Base-by-base conservation (phyloP, 1,284 basidiomycete species). In the Cryptococcus sp. region DNA sequence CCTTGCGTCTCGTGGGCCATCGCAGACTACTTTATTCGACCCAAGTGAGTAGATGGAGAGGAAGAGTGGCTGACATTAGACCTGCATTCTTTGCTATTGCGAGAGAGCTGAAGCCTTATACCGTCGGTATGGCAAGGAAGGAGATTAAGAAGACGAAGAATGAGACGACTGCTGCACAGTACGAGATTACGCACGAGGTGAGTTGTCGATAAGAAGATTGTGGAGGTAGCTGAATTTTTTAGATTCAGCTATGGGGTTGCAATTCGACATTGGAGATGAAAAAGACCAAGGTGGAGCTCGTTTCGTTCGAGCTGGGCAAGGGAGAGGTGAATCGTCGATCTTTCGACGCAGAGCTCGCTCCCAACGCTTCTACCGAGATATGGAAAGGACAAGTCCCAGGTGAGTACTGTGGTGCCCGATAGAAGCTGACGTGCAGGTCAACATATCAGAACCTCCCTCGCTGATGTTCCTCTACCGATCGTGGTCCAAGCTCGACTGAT, bases 291-390 rank as follows among this genome's bases (percentile, higher is more conserved):
- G 74, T 92, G 51, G 82, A 85, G 55, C 78, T 92, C 39, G 78
- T 78, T 23, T 78, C 79, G 5, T 89, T 85, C 65, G 84, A 90
- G 63, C 58, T 77, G 12, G 45, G 64, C 26, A 60, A 79, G 45
- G 54, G 58, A 14, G 45, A 65, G 37, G 77, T 82, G 24, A 57
- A 82, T 42, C 75, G 62, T 18, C 81, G 77, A 73, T 60, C 70
- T 19, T 74, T 78, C 57, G 73, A 78, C 16, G 77, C 84, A 32
- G 69, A 74, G 0, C 76, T 93, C 36, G 74, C 74, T 31, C 76
- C 82, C 14, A 93, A 93, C 69, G 76, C 84, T n/a, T 85, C 84
- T 57, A 91, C 86, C 2, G 88, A 93, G 68, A 73, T 93, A 12
- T 84, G 79, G 76, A 80, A 77, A 57, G 85, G 85, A 19, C 59